Evolutionary conservation across 352 stramenopile species (phyloP).

Genomic region (Globisporangium orthogonon): DNA sequence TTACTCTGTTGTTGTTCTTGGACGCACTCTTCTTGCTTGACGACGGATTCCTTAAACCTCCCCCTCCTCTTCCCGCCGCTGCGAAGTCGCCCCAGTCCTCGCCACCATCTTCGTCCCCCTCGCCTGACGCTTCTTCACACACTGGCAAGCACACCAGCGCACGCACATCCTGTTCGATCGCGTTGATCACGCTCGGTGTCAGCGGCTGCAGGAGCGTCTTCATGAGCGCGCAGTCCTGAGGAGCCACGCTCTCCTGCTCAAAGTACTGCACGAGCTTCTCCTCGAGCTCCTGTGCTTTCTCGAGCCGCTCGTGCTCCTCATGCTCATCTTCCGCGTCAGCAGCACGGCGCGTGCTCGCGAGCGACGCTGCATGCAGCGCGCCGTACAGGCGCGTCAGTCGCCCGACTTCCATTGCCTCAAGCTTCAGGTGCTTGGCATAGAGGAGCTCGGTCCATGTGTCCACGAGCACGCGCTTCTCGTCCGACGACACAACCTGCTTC

Average conservation of each 20-base stretch:
- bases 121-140: conserved; percentile 3
- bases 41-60: too few species aligned
- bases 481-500: background rate
- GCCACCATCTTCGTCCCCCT: conserved; percentile 14
- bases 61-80: background rate
- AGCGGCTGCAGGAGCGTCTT: conserved; percentile 41
- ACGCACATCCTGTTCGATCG: conserved; percentile 48
- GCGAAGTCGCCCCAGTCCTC: conserved; percentile 1
- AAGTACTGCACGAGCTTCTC: conserved; percentile 59
- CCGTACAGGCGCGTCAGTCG: conserved; percentile 53
- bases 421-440: conserved; percentile 48
- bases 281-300: conserved; percentile 35
- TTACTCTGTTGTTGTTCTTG: conserved; percentile 1
- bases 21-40: background rate
- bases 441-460: conserved; percentile 33
- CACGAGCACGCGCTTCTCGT: conserved; percentile 12
- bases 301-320: conserved; percentile 14
- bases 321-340: conserved; percentile 6
- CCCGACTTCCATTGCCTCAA: conserved; percentile 51
- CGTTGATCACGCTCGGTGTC: conserved; percentile 35
- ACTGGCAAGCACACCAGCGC: conserved; percentile 25
- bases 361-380: conserved; percentile 33
- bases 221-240: conserved; percentile 27
- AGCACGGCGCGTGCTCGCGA: conserved; percentile 4
- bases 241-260: conserved; percentile 30